Conservation (phyloP, 1,284 basidiomycete genomes). For the Cryptococcus hybrid region DNA sequence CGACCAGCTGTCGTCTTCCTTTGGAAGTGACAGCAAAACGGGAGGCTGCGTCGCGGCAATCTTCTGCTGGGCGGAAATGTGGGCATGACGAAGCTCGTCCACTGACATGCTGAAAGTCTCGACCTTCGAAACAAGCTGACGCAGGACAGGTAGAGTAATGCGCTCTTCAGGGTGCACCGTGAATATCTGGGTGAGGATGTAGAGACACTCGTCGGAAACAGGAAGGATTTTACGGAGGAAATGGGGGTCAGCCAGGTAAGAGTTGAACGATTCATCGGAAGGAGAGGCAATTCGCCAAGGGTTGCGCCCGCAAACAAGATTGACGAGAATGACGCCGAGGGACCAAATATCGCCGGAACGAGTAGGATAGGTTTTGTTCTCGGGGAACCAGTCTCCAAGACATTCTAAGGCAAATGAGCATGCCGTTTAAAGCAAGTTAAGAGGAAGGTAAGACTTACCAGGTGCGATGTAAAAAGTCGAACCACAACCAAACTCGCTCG, state of each 20-base stretch:
- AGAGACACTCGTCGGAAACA: conserved; percentile 55
- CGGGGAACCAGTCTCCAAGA: conserved; percentile 67
- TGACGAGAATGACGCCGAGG: conserved; percentile 87
- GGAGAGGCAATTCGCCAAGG: too few relatives aligned
- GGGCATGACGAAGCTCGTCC: conserved; percentile 54
- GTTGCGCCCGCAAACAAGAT: conserved; percentile 83
- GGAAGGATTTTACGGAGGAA: conserved; percentile 70
- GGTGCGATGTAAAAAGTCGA: conserved; percentile 52
- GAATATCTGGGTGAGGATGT: conserved; percentile 61
- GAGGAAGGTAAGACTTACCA: conserved; percentile 14
- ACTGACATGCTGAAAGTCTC: conserved; percentile 66
- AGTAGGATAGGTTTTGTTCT: conserved; percentile 61
- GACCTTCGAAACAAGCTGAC: conserved; percentile 59
- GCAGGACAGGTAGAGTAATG: conserved; percentile 64
- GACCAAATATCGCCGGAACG: conserved; percentile 86
- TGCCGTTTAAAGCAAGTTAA: not conserved
- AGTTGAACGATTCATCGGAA: conserved; percentile 69
- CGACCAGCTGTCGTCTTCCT: conserved; percentile 19
- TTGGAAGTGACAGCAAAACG: conserved; percentile 9
- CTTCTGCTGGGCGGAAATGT: conserved; percentile 27
- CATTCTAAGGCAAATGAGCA: conserved; percentile 63
- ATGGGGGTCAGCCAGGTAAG: conserved; percentile 64
- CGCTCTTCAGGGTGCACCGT: conserved; percentile 58
- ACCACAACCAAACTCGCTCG: conserved; percentile 80
- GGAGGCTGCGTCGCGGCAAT: not conserved